Percentiles rank a stretch among this genome's conserved stretches.
These are phyloP conservation scores for Schwanniomyces occidentalis DNA, from an alignment of 805 yeast species.

Conservation along the genomic window DNA sequence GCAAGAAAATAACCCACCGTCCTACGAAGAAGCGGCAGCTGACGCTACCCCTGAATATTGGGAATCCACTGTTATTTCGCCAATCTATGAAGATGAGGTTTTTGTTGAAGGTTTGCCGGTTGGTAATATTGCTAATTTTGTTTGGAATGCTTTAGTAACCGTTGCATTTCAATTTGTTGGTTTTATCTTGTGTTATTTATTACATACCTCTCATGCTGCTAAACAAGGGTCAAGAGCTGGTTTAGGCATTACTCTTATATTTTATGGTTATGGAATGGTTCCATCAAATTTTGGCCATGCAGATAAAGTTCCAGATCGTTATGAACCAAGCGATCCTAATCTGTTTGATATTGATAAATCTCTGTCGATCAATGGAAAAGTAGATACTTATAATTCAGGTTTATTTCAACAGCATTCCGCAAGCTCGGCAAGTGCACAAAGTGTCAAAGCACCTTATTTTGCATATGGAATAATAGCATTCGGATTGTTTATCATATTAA, in stretches of 20 bases:
- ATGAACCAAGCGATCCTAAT: conserved; percentile 37
- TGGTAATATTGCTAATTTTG: conserved; percentile 82
- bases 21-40: conserved; percentile 93
- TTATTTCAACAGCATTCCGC: conserved; percentile 18
- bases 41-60: conserved; percentile 96
- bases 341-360: conserved; percentile 29
- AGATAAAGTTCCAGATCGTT: conserved; percentile 31
- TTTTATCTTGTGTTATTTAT: conserved; percentile 80
- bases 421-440: conserved; percentile 4
- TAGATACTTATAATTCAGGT: conserved; percentile 32
- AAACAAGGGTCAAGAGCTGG: conserved; percentile 95
- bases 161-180: conserved; percentile 94
- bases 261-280: conserved; percentile 50
- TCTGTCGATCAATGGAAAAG: conserved; percentile 23
- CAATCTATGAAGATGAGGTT: conserved; percentile 83
- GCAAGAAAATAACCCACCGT: conserved; percentile 67
- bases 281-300: conserved; percentile 43
- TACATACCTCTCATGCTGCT: conserved; percentile 97
- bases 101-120: conserved; percentile 95
- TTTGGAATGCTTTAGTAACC: conserved; percentile 88
- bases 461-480: conserved; percentile 64
- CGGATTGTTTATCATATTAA: conserved; percentile 65
- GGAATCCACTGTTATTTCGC: conserved; percentile 83
- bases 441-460: conserved; percentile 46
- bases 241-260: conserved; percentile 77